A percentile compares a stretch with the other conserved stretches of the same genome.
Evolutionary conservation across 345 rosid genomes (phyloP).

Genomic region (Eucalyptus polyanthemos): DNA sequence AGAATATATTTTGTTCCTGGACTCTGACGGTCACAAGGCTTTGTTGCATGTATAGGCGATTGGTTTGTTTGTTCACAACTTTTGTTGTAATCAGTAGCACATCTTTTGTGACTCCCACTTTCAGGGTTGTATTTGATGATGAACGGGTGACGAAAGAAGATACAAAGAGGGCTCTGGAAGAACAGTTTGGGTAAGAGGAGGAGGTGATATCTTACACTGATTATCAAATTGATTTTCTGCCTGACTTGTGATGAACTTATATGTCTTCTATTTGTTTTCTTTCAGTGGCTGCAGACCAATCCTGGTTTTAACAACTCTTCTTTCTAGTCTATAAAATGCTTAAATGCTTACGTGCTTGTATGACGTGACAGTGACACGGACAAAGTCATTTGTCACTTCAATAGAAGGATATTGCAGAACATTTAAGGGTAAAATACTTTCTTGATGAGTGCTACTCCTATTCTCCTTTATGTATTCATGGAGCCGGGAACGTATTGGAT

Average conservation of each 20-base stretch:
- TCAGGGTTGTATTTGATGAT: conserved; percentile 60
- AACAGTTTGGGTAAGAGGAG: conserved; percentile 74
- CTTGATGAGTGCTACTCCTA: background rate
- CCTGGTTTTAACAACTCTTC: conserved; percentile 84
- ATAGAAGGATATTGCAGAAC: conserved; percentile 92
- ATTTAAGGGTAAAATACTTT: conserved; percentile 49
- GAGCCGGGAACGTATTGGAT: rapidly evolving
- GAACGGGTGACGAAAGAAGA: conserved; percentile 96
- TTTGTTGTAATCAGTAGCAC: background rate
- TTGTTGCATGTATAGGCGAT: background rate
- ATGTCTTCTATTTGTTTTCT: background rate
- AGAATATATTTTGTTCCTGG: background rate
- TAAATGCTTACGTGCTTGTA: conserved; percentile 94
- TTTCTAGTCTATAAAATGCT: conserved; percentile 82
- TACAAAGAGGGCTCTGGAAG: conserved; percentile 38
- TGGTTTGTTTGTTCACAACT: background rate
- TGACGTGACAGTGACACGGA: conserved; percentile 91
- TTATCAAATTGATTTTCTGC: background rate
- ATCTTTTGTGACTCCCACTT: background rate
- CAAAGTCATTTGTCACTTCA: conserved; percentile 76
- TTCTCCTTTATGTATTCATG: background rate
- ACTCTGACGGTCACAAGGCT: background rate
- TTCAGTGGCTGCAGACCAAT: conserved; percentile 74
- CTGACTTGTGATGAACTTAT: background rate
- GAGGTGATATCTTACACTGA: conserved; percentile 39